These are phyloP conservation scores for Metschnikowia hibisci DNA, from an alignment of 805 yeast genomes.

Conservation along the genomic window DNA sequence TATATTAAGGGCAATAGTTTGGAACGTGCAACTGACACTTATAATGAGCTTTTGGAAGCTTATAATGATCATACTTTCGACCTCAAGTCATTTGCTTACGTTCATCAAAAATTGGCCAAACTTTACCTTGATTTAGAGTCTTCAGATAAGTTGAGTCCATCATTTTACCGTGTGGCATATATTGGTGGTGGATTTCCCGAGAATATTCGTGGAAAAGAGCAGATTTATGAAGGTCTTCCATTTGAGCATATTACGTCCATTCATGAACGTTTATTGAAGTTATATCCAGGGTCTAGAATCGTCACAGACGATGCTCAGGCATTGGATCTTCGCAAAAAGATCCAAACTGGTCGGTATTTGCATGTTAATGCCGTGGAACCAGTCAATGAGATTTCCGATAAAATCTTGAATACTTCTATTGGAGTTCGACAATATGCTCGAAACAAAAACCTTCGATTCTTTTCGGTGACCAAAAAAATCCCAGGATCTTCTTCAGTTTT, in stretches of 20 bases:
- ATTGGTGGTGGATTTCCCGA: conserved; percentile 83
- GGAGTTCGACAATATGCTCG: conserved; percentile 73
- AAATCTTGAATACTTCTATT: conserved; percentile 44
- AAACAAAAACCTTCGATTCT: conserved; percentile 66
- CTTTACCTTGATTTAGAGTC: conserved; percentile 65
- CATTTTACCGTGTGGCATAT: conserved; percentile 74
- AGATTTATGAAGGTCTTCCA: conserved; percentile 80
- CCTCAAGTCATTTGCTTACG: conserved; percentile 67
- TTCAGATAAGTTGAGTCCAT: conserved; percentile 69
- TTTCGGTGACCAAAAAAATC: conserved; percentile 64
- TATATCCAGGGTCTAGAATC: conserved; percentile 80
- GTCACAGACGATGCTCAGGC: conserved; percentile 60
- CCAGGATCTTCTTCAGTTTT: conserved; percentile 70
- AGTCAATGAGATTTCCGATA: conserved; percentile 47
- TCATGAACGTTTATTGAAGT: conserved; percentile 65
- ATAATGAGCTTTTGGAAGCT: conserved; percentile 71
- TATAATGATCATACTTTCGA: conserved; percentile 73
- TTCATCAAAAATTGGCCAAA: conserved; percentile 62
- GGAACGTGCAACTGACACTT: conserved; percentile 76
- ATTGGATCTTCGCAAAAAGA: conserved; percentile 41
- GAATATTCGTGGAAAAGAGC: conserved; percentile 69
- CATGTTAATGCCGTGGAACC: conserved; percentile 74
- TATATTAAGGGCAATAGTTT: conserved; percentile 67
- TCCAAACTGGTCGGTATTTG: conserved; percentile 68
- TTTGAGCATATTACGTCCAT: conserved; percentile 84